These are phyloP conservation scores for Laetiporus sulphureus DNA, from an alignment of 1,284 basidiomycete genomes.

Conservation along the genomic window DNA sequence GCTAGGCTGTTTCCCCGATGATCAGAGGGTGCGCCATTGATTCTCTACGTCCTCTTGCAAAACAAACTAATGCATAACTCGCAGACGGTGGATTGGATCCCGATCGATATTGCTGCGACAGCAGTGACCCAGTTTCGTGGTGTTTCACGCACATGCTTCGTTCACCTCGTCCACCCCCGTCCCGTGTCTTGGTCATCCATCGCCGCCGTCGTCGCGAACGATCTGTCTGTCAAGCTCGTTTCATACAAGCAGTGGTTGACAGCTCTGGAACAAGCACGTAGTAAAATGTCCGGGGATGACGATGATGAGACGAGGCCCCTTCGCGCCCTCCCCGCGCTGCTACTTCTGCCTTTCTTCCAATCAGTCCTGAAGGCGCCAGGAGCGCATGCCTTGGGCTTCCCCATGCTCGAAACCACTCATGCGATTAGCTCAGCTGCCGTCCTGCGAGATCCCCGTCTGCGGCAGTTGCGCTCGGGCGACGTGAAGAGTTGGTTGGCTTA, in stretches of 20 bases:
- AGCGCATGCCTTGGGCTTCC: no score
- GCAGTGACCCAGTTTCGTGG: constrained; percentile 19
- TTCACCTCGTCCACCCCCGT: constrained; percentile 25
- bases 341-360: neutral
- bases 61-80: constrained; percentile 9
- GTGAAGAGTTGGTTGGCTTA: neutral
- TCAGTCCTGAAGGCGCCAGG: no score
- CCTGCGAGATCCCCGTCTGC: neutral
- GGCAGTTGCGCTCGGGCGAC: neutral
- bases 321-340: neutral
- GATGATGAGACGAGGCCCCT: neutral
- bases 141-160: constrained; percentile 12
- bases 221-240: constrained; percentile 16
- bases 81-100: constrained; percentile 21
- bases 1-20: constrained; percentile 22
- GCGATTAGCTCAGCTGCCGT: neutral
- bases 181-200: constrained; percentile 16
- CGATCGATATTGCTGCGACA: constrained; percentile 15
- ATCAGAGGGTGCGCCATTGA: constrained; percentile 18
- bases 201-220: constrained; percentile 13
- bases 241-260: constrained; percentile 18
- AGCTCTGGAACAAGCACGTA: constrained; percentile 6
- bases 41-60: constrained; percentile 8
- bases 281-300: neutral
- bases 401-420: no score